Evolutionary conservation across 768 basidiomycete genomes (phyloP).

Genomic region (Paxillus rubicundulus): DNA sequence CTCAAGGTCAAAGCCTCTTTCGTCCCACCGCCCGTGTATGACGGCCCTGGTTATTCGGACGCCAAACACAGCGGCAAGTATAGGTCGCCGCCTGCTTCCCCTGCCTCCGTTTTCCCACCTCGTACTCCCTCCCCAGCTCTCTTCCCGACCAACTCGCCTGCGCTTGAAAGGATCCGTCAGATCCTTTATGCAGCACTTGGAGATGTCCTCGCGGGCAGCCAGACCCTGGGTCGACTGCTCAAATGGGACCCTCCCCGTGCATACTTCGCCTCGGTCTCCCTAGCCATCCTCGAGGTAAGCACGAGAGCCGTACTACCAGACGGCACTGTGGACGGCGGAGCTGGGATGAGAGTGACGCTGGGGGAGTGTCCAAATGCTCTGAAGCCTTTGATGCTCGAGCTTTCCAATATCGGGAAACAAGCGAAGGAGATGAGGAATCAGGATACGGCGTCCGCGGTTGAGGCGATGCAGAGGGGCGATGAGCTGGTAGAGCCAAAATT

Average conservation of each 20-base stretch:
- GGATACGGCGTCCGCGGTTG: slow-evolving; percentile 56
- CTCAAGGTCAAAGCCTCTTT: slow-evolving; percentile 55
- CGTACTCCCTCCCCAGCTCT: slow-evolving; percentile 51
- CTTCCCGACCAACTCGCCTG: slow-evolving; percentile 37
- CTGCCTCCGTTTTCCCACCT: slow-evolving; percentile 34
- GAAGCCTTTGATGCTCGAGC: slow-evolving; percentile 68
- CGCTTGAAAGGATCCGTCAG: slow-evolving; percentile 79
- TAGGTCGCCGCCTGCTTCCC: slow-evolving; percentile 10
- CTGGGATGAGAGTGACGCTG: slow-evolving; percentile 55
- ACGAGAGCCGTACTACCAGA: slow-evolving; percentile 45
- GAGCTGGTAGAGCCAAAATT: slow-evolving; percentile 44
- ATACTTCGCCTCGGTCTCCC: slow-evolving; percentile 74
- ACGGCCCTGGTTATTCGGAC: slow-evolving; percentile 27
- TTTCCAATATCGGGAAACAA: slow-evolving; percentile 50
- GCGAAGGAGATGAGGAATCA: slow-evolving; percentile 49
- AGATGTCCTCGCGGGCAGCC: slow-evolving; percentile 58
- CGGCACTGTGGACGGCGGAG: slow-evolving; percentile 47
- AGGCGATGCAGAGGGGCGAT: slow-evolving; percentile 29
- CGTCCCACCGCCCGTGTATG: slow-evolving; percentile 69
- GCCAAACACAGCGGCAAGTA: slow-evolving; percentile 12
- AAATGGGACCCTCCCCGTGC: slow-evolving; percentile 65
- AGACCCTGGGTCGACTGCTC: slow-evolving; percentile 55
- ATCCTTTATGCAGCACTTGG: slow-evolving; percentile 81
- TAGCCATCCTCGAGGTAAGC: slow-evolving; percentile 71
- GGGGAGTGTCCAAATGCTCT: slow-evolving; percentile 60